Evolutionary conservation across 192 early-diverging fungal species (phyloP), one percentile per base, ranked within the genome.

Genomic region (Oehlia diaphana): DNA sequence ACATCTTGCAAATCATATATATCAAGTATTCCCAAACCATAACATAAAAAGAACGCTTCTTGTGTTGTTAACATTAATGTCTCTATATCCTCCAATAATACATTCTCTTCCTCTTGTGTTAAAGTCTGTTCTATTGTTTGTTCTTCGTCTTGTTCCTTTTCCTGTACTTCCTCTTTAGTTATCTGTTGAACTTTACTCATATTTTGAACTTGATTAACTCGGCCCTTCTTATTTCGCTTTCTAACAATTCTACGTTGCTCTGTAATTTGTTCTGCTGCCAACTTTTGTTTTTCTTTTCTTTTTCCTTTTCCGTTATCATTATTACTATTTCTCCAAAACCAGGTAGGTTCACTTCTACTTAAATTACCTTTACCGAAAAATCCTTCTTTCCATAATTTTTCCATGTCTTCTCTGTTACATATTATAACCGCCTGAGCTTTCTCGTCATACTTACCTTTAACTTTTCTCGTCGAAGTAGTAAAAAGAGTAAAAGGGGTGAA

Each of bases 341-440:
- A 97, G 5, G 93, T 95, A 2, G 94, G 87, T 28, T 95, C 89
- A 47, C 95, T 92, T 23, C 96, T 82, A 23, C 95, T 96, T 26
- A 97, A 81, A 10, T 87, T 89, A 3, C 92, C 94, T 71, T 95
- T 95, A 26, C 94, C 93, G 83, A 90, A 94, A 76, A 89, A 91
- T 0, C 94, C 94, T 50, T 88, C 83, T 19, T 82, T 72, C 91
- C 92, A 94, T 42, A 93, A 79, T 1, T 63, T 76, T 23, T 70
- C 35, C 70, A 86, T 84, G 44, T 82, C 82, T 53, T 84, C 77
- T 26, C 63, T 58, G 1, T 63, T n/a, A 16, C 4, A 61, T 10
- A 86, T 81, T 79, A 80, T 83, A 28, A 86, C 80, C 47, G 68
- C 63, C 4, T 78, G 49, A 7, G 74, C 69, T 2, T 37, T 19